These are phyloP conservation scores for Termitomyces sp. DNA, from an alignment of 768 basidiomycete genomes.

Conservation along the genomic window DNA sequence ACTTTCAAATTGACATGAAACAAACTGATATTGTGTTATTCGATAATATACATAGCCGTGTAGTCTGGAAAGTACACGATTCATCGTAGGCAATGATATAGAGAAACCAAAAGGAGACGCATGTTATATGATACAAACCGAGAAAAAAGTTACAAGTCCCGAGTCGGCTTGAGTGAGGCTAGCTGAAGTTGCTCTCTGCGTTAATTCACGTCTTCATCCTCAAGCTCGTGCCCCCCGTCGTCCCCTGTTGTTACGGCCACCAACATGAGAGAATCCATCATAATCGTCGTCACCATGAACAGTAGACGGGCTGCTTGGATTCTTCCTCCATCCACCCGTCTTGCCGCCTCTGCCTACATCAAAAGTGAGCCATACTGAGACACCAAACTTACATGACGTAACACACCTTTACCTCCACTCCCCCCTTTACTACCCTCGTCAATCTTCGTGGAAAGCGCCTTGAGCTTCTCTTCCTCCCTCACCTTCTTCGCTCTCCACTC, in stretches of 20 bases:
- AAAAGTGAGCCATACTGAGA: background rate
- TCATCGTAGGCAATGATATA: background rate
- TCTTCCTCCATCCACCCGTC: slow-evolving; percentile 12
- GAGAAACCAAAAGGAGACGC: background rate
- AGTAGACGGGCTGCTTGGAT: slow-evolving; percentile 7
- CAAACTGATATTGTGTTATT: background rate
- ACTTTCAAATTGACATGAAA: background rate
- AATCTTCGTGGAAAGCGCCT: background rate
- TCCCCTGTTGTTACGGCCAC: slow-evolving; percentile 4
- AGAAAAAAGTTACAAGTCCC: background rate
- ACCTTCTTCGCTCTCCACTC: slow-evolving; percentile 26
- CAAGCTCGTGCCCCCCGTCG: background rate
- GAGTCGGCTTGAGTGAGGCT: background rate
- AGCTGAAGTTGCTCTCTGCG: background rate
- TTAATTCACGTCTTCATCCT: background rate
- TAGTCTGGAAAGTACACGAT: background rate
- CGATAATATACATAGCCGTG: background rate
- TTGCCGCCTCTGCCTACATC: slow-evolving; percentile 3
- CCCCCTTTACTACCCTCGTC: slow-evolving; percentile 2
- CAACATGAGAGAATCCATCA: slow-evolving; percentile 8
- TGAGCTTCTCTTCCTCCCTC: slow-evolving; percentile 21
- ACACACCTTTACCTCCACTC: slow-evolving; percentile 2
- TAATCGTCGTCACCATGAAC: background rate
- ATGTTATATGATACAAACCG: background rate
- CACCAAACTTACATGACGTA: background rate